Evolutionary conservation across 2,329 filamentous ascomycete species (phyloP).

Genomic region (Diaporthe velutina): DNA sequence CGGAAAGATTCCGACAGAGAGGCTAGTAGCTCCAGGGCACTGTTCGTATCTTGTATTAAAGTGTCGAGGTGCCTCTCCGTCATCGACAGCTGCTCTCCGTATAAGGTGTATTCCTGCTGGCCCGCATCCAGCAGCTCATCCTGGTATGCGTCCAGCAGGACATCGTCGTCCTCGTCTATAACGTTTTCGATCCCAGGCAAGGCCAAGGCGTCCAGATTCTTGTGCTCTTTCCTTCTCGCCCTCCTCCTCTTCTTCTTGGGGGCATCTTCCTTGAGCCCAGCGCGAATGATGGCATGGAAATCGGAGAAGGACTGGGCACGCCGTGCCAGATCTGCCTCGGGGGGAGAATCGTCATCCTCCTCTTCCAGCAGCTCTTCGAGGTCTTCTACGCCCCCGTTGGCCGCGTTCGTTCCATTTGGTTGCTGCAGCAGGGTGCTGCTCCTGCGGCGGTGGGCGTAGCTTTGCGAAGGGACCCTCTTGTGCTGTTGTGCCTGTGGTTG

Average conservation of each 20-base stretch:
- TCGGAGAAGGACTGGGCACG: constrained; percentile 84
- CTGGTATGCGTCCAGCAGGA: constrained; percentile 69
- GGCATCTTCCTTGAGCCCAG: constrained; percentile 67
- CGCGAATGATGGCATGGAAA: constrained; percentile 74
- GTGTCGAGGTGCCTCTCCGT: constrained; percentile 86
- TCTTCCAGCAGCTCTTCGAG: constrained; percentile 72
- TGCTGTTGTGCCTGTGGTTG: constrained; percentile 50
- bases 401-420: constrained; percentile 68
- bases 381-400: constrained; percentile 64
- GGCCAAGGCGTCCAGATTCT: constrained; percentile 64
- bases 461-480: constrained; percentile 60
- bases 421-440: constrained; percentile 78
- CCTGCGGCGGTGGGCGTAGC: constrained; percentile 69
- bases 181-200: constrained; percentile 50
- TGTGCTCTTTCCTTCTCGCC: constrained; percentile 54
- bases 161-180: constrained; percentile 42
- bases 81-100: constrained; percentile 83
- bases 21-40: constrained; percentile 81
- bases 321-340: constrained; percentile 73
- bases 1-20: constrained; percentile 88
- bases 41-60: constrained; percentile 80
- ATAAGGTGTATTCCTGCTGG: constrained; percentile 87
- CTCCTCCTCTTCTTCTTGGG: constrained; percentile 53
- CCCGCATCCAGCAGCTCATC: constrained; percentile 82
- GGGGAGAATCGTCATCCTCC: constrained; percentile 69